Evolutionary conservation across 148 eudicot genomes (phyloP), one percentile per base, ranked within the genome.

Genomic region (Linanthus parryae): DNA sequence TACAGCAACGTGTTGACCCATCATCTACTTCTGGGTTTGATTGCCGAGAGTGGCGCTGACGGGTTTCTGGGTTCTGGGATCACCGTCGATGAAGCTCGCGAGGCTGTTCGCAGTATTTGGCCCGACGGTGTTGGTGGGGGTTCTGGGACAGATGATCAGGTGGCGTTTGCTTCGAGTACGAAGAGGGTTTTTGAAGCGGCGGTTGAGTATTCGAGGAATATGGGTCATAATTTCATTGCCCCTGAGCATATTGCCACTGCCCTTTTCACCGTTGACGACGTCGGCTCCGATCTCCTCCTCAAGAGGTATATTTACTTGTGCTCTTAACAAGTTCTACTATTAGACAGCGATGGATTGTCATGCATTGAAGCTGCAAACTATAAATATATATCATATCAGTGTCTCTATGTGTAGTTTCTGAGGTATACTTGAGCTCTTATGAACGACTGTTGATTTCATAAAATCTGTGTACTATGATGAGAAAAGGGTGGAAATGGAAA

Each of bases 191-290:
- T 78, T 12, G 79, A 78, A 61, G 83, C 79, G 4, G 83, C 79
- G 3, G 74, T 78, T 5, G 83, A 78, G 73, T 78, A 78, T 62
- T 78, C 83, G 0, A 78, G 57, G 73, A 71, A 62, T 16, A 70
- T 71, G 73, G 83, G 83, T 18, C 58, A 74, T 33, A 70, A 78
- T 54, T 78, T 66, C 46, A 65, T 78, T 38, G 76, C 76, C 9
- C 83, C 83, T 0, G 83, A 78, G 65, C 83, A 78, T 63, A 64
- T 78, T 57, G 73, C 74, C 5, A 58, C 74, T 50, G 83, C 79
- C 8, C 54, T 78, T 33, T 74, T 78, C 29, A 71, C 74, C 0
- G 77, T 78, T 22, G 83, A 74, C 43, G 80, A 78, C 55, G 83
- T 76, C 15, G 74, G 68, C 56, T 76, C 74, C 20, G 61, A 38